These are phyloP conservation scores for Beauveria rudraprayagi DNA, from an alignment of 2,329 filamentous ascomycete species.

Conservation along the genomic window DNA sequence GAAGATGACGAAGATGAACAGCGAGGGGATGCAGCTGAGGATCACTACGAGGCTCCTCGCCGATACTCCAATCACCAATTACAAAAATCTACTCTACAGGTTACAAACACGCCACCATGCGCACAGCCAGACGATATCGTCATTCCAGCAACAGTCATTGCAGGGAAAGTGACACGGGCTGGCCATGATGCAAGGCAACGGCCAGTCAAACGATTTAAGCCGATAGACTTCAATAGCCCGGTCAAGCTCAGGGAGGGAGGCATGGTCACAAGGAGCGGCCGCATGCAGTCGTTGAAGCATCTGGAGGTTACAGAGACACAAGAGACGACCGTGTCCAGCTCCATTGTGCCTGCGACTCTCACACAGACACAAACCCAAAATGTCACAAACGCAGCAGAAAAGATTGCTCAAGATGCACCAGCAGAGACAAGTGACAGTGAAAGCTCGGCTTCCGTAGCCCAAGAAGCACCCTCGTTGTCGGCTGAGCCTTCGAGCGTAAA, in stretches of 20 bases:
- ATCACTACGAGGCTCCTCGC: background rate
- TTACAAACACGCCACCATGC: slow-evolving; percentile 17
- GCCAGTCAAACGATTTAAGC: slow-evolving; percentile 18
- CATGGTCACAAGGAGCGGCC: slow-evolving; percentile 1
- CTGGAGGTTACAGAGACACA: slow-evolving; percentile 19
- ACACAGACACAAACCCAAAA: slow-evolving; percentile 16
- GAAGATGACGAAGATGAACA: slow-evolving; percentile 10
- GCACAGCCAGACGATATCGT: slow-evolving; percentile 16
- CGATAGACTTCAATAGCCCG: slow-evolving; percentile 18
- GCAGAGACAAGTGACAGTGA: too few relatives aligned
- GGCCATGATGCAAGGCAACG: background rate
- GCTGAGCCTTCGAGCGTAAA: background rate
- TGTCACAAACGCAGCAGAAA: background rate
- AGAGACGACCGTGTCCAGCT: slow-evolving; percentile 21
- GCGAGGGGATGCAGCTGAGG: background rate
- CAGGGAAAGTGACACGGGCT: background rate
- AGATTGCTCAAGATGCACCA: background rate
- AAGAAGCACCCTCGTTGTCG: background rate
- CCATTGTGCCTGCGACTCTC: slow-evolving; percentile 21
- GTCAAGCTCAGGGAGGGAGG: slow-evolving; percentile 1
- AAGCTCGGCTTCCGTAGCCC: background rate
- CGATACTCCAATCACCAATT: background rate
- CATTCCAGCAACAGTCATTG: slow-evolving; percentile 12
- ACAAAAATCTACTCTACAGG: background rate
- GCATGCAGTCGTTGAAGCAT: slow-evolving; percentile 19